Conservation (phyloP, 2,329 filamentous ascomycete species). For the Chrysosphaeria jannelii region DNA sequence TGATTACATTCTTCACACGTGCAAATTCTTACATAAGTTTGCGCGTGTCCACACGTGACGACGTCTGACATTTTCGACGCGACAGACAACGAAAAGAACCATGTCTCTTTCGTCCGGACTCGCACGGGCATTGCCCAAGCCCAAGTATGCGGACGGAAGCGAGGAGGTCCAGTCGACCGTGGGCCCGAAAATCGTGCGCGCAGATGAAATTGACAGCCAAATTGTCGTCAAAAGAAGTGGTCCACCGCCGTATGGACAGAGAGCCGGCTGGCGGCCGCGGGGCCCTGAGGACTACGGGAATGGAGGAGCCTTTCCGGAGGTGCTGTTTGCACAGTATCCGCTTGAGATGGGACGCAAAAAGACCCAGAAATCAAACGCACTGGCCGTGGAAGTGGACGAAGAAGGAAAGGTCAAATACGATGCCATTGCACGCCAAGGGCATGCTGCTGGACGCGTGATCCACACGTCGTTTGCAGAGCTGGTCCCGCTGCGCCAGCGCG, state of each 20-base stretch:
- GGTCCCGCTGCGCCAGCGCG: constrained; percentile 75
- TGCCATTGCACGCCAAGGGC: constrained; percentile 71
- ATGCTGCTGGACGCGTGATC: constrained; percentile 55
- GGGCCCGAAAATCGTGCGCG: constrained; percentile 56
- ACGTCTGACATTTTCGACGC: no score
- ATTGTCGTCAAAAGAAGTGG: constrained; percentile 39
- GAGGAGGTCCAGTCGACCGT: constrained; percentile 54
- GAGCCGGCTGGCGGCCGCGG: constrained; percentile 72
- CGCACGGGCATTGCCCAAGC: constrained; percentile 55
- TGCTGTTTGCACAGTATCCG: constrained; percentile 72
- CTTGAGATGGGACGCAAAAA: constrained; percentile 73
- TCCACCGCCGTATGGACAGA: constrained; percentile 58
- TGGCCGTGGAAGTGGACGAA: constrained; percentile 72
- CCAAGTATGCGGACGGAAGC: constrained; percentile 71
- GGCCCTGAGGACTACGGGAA: constrained; percentile 78
- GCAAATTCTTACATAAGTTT: no score
- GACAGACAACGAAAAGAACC: no score
- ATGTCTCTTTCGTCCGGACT: constrained; percentile 36
- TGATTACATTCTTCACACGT: no score
- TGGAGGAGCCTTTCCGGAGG: constrained; percentile 28
- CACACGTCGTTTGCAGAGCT: constrained; percentile 93
- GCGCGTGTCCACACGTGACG: no score
- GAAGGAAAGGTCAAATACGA: constrained; percentile 93
- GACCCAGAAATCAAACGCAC: constrained; percentile 45
- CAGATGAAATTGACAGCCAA: constrained; percentile 55